Conservation (phyloP, 2,329 filamentous ascomycete genomes). For the Aureobasidium mangrovei region DNA sequence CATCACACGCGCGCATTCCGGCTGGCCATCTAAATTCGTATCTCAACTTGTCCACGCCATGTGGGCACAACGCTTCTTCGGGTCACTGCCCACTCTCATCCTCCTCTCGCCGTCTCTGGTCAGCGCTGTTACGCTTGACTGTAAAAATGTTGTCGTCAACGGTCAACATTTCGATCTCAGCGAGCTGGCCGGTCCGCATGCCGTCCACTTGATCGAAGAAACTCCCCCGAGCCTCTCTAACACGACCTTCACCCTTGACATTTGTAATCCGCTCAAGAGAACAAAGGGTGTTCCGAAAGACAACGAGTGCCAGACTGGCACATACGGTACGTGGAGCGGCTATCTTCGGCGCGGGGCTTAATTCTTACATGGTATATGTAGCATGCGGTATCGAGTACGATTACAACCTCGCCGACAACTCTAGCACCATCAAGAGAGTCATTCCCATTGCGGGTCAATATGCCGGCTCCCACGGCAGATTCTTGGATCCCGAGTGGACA, state of each 20-base stretch:
- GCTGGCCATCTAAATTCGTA: no score
- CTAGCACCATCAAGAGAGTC: slow-evolving; percentile 45
- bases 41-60: background rate
- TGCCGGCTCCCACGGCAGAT: slow-evolving; percentile 45
- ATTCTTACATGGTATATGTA: slow-evolving; percentile 25
- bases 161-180: slow-evolving; percentile 56
- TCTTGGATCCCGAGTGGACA: slow-evolving; percentile 57
- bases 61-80: slow-evolving; percentile 8
- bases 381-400: slow-evolving; percentile 67
- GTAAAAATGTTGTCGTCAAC: slow-evolving; percentile 52
- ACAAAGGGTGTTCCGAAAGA: slow-evolving; percentile 47
- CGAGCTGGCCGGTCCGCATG: slow-evolving; percentile 57
- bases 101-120: slow-evolving; percentile 27
- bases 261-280: slow-evolving; percentile 60
- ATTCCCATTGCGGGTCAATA: slow-evolving; percentile 70
- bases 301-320: slow-evolving; percentile 59
- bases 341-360: background rate
- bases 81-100: slow-evolving; percentile 17
- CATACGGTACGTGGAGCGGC: slow-evolving; percentile 48
- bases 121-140: slow-evolving; percentile 47
- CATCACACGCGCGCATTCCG: no score
- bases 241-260: slow-evolving; percentile 72
- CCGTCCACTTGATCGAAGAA: slow-evolving; percentile 49
- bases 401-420: slow-evolving; percentile 41
- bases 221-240: slow-evolving; percentile 51